Percentiles rank a stretch among this genome's conserved stretches.
Evolutionary conservation across 2,329 filamentous ascomycete species (phyloP).

Genomic region (Colletotrichum graminicola): DNA sequence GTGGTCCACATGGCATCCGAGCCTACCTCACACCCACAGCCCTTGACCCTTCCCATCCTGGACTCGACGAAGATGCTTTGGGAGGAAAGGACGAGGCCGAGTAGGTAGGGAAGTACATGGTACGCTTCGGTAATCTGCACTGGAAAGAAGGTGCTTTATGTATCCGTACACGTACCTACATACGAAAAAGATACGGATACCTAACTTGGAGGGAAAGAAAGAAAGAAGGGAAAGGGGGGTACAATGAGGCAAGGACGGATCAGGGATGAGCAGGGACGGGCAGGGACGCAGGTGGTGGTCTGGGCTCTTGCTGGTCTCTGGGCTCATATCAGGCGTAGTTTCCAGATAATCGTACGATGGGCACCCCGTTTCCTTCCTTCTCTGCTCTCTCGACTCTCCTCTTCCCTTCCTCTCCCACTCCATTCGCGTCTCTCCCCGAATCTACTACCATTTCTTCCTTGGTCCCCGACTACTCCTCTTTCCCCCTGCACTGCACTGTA

Average conservation of each 20-base stretch:
- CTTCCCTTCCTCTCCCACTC: slow-evolving; percentile 24
- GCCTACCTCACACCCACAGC: background rate
- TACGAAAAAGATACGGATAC: background rate
- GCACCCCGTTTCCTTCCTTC: slow-evolving; percentile 33
- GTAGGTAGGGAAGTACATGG: background rate
- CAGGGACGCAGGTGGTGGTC: slow-evolving; percentile 32
- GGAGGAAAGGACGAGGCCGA: background rate
- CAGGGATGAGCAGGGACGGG: background rate
- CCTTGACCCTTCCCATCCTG: background rate
- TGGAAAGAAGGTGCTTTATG: background rate
- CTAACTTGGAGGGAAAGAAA: background rate
- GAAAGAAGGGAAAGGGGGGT: no score
- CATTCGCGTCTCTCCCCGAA: slow-evolving; percentile 1
- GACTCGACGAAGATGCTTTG: background rate
- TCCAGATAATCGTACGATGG: slow-evolving; percentile 43
- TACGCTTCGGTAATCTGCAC: background rate
- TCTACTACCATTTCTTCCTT: background rate
- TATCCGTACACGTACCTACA: no score
- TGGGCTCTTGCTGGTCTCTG: slow-evolving; percentile 24
- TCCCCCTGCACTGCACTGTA: background rate
- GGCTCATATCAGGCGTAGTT: slow-evolving; percentile 39
- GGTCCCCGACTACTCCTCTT: background rate
- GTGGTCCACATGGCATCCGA: background rate
- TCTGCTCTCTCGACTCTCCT: slow-evolving; percentile 20
- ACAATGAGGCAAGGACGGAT: slow-evolving; percentile 1